These are phyloP conservation scores for Podospora bellae-mahoneyi DNA, from an alignment of 495 filamentous ascomycete species.

Conservation along the genomic window DNA sequence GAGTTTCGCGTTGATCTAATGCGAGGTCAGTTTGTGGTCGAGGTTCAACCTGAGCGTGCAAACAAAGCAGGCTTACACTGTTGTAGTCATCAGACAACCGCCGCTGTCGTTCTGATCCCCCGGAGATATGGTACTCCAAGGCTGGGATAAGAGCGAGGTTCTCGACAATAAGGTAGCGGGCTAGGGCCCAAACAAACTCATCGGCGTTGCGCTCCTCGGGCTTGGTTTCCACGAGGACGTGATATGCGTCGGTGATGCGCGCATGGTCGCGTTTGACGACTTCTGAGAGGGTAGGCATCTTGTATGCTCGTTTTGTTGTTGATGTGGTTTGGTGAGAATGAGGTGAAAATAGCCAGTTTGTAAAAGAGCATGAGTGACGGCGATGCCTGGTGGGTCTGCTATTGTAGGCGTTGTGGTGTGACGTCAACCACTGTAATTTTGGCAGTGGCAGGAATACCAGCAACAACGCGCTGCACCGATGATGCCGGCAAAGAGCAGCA, in stretches of 20 bases:
- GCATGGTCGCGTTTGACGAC: slow-evolving; percentile 27
- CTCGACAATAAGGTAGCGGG: slow-evolving; percentile 30
- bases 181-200: slow-evolving; percentile 30
- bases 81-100: slow-evolving; percentile 30
- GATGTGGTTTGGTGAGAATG: not conserved
- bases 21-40: not conserved
- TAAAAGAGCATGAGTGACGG: not conserved
- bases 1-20: slow-evolving; percentile 31
- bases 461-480: too few species aligned
- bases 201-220: slow-evolving; percentile 22
- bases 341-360: not conserved
- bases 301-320: slow-evolving; percentile 3
- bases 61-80: slow-evolving; percentile 20
- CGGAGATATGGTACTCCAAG: slow-evolving; percentile 23
- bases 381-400: too few species aligned
- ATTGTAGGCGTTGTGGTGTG: not conserved
- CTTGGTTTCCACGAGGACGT: slow-evolving; percentile 14
- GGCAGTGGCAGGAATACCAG: not conserved
- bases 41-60: not conserved
- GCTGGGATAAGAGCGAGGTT: slow-evolving; percentile 32
- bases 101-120: slow-evolving; percentile 21
- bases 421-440: slow-evolving; percentile 15
- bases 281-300: slow-evolving; percentile 31
- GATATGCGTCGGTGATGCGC: slow-evolving; percentile 21
- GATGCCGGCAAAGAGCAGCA: too few species aligned